Conservation (phyloP, 495 filamentous ascomycete species). For the Penicilliopsis zonata region DNA sequence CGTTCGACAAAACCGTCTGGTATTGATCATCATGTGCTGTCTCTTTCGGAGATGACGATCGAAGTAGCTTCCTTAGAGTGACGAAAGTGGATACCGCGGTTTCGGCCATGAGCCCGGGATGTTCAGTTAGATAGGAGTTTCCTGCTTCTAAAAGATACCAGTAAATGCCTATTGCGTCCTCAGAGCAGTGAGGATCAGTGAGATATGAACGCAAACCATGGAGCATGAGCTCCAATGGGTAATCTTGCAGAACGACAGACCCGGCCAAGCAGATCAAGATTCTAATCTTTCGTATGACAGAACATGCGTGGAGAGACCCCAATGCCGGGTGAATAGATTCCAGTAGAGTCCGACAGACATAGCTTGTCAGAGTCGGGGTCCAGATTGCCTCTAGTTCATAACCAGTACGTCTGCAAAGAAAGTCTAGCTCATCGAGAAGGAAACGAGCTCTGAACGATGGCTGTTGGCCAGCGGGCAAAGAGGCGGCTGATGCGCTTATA, state of each 20-base stretch:
- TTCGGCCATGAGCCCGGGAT: slow-evolving; percentile 66
- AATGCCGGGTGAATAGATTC: slow-evolving; percentile 76
- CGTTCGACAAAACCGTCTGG: slow-evolving; percentile 52
- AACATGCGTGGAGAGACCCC: slow-evolving; percentile 75
- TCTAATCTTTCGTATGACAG: slow-evolving; percentile 74
- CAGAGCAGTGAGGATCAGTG: slow-evolving; percentile 72
- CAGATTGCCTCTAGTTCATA: slow-evolving; percentile 58
- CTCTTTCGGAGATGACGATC: slow-evolving; percentile 50
- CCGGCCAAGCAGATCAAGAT: slow-evolving; percentile 73
- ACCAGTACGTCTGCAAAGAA: slow-evolving; percentile 58
- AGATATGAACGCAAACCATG: slow-evolving; percentile 71
- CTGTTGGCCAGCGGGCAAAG: slow-evolving; percentile 64
- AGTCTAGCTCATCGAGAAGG: slow-evolving; percentile 57
- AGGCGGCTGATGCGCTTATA: slow-evolving; percentile 45
- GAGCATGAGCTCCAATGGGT: slow-evolving; percentile 86
- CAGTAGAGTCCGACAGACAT: slow-evolving; percentile 65
- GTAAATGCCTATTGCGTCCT: slow-evolving; percentile 78
- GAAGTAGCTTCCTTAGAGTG: slow-evolving; percentile 61
- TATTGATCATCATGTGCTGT: slow-evolving; percentile 70
- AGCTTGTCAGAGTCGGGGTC: slow-evolving; percentile 62
- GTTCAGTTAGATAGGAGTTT: slow-evolving; percentile 44
- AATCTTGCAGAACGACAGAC: slow-evolving; percentile 53
- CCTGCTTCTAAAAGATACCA: slow-evolving; percentile 74
- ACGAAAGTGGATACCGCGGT: slow-evolving; percentile 64
- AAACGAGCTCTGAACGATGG: slow-evolving; percentile 74